Evolutionary conservation across 2,329 filamentous ascomycete species (phyloP).

Genomic region (Ceratocystis huliohia): DNA sequence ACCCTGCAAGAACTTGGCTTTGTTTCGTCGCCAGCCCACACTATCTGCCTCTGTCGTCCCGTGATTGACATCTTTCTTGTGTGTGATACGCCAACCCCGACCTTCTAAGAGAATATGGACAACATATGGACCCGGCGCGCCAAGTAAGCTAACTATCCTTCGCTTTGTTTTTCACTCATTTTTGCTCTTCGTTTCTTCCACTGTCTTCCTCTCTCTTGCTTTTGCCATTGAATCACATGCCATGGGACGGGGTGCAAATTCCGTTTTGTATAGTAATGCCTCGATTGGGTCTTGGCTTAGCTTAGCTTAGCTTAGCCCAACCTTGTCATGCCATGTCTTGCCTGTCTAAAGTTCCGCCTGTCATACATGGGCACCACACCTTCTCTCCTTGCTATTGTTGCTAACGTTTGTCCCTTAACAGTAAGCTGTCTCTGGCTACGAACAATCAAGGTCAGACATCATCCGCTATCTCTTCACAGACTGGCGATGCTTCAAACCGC

Average conservation of each 20-base stretch:
- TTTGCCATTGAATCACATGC: not conserved
- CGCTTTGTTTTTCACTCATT: constrained; percentile 12
- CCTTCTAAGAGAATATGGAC: constrained; percentile 36
- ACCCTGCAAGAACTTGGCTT: constrained; percentile 14
- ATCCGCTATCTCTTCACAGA: constrained; percentile 31
- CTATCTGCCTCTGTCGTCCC: constrained; percentile 20
- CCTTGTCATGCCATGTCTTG: not conserved
- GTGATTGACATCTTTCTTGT: not conserved
- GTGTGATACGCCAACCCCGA: constrained; percentile 28
- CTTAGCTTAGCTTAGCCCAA: not conserved
- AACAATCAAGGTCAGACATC: constrained; percentile 44
- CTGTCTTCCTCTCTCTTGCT: not conserved
- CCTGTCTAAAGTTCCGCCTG: no score
- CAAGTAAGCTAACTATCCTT: constrained; percentile 47
- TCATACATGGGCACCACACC: no score
- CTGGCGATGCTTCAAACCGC: constrained; percentile 47
- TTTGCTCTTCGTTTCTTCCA: not conserved
- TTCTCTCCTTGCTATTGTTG: not conserved
- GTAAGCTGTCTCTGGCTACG: constrained; percentile 84
- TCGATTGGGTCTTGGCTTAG: not conserved
- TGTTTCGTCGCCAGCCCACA: constrained; percentile 22
- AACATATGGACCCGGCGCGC: constrained; percentile 69
- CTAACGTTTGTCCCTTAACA: constrained; percentile 28
- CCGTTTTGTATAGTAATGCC: no score
- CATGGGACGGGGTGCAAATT: not conserved